A percentile compares a stretch with the other conserved stretches of the same genome.
phyloP scores from a whole-genome alignment of 768 basidiomycete genomes.

The Lentinula sp. region DNA sequence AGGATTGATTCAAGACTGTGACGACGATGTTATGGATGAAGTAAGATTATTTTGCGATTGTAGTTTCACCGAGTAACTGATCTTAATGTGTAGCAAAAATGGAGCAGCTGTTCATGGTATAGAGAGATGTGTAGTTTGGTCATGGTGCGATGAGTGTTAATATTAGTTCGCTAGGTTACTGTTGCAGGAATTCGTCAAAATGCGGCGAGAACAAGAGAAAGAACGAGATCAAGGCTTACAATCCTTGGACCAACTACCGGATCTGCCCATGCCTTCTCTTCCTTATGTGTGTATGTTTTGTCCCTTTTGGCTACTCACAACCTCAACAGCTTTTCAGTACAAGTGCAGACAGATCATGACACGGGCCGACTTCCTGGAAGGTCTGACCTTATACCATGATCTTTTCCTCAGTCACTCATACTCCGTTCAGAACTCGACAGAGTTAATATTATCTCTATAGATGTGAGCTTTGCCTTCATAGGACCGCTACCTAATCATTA shows the following conservation, averaged over 20 bases:
- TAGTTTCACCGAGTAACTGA: background rate
- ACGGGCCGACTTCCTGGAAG: slow-evolving; percentile 74
- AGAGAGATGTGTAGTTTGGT: background rate
- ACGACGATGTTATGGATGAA: slow-evolving; percentile 89
- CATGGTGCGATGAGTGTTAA: background rate
- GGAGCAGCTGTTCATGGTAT: slow-evolving; percentile 69
- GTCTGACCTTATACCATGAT: slow-evolving; percentile 26
- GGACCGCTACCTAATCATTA: background rate
- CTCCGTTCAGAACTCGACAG: slow-evolving; percentile 50
- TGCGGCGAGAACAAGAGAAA: slow-evolving; percentile 43
- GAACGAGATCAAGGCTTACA: slow-evolving; percentile 32
- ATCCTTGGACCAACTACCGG: slow-evolving; percentile 24
- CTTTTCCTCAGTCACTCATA: background rate
- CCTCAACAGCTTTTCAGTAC: slow-evolving; percentile 32
- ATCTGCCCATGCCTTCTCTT: slow-evolving; percentile 55
- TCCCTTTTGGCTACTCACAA: background rate
- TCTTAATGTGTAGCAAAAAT: slow-evolving; percentile 53
- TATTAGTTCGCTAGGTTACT: slow-evolving; percentile 36
- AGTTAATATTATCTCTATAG: slow-evolving; percentile 71
- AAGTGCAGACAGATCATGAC: slow-evolving; percentile 80
- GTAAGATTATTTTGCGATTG: slow-evolving; percentile 28
- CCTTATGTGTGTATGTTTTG: slow-evolving; percentile 41
- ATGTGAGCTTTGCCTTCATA: slow-evolving; percentile 36
- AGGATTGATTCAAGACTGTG: slow-evolving; percentile 72
- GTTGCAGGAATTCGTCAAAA: slow-evolving; percentile 65